Evolutionary conservation across 73 alveolate genomes (phyloP), one percentile per base, ranked within the genome.

Genomic region (Paramecium biaurelia): DNA sequence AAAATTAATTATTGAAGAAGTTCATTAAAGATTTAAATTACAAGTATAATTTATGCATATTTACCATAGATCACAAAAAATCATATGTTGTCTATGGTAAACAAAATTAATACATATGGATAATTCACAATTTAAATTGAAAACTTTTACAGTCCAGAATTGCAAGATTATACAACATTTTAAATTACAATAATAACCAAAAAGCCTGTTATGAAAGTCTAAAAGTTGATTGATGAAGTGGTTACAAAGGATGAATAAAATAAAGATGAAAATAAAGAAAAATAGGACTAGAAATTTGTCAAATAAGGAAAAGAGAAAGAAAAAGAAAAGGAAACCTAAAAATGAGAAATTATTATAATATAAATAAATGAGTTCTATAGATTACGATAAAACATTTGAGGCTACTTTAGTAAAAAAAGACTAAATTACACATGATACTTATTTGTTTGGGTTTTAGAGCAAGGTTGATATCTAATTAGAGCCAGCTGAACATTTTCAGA

Each of bases 61-160:
- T 21, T 32, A 34, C 24, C 23, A 2, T 24, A 79, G 90, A 18
- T 79, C 5, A 79, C 70, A 14, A 79, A 79, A 79, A 79, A 45
- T 12, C 45, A 79, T 43, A 12, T 79, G 10, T 42, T 72, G 12
- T 30, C 45, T 20, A 43, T 79, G 90, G 49, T 23, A 21, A 43
- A 45, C 20, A 79, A 45, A 47, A 79, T 79, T 21, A 41, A 0
- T 23, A 47, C 76, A 9, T 79, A 79, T 79, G 90, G 90, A 24
- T 79, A 43, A 47, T 23, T 47, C 10, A 30, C 45, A 47, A 20
- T 79, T 23, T 79, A 79, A 79, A 45, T 79, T 79, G 90, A 79
- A 42, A 79, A 79, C 37, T 79, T 42, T 14, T 79, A 79, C 74
- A 43, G 76, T 43, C 76, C 70, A 43, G 90, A 79, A 43, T 47